Conservation (phyloP, 106 monocot species). For the Agapanthus africanus region DNA sequence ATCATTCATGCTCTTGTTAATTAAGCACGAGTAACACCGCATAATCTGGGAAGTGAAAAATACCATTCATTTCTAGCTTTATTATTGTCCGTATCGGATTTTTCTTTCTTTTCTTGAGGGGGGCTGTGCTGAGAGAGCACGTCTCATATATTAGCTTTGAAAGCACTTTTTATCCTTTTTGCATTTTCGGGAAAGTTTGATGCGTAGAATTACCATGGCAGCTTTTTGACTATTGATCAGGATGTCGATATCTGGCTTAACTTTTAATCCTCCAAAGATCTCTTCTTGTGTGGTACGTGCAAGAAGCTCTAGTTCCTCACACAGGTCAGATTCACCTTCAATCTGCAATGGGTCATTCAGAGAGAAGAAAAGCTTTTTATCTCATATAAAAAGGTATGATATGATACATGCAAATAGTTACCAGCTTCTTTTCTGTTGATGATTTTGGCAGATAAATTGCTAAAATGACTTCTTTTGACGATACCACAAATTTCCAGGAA, state of each 20-base stretch:
- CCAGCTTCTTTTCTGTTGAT: not conserved
- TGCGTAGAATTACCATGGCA: not conserved
- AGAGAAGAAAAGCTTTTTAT: constrained; percentile 6
- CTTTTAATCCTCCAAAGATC: constrained; percentile 13
- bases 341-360: constrained; percentile 1
- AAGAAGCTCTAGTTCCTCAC: constrained; percentile 5
- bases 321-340: constrained; percentile 5
- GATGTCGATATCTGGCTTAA: constrained; percentile 27
- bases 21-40: no score
- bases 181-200: no score
- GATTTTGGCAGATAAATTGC: not conserved
- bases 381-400: constrained; percentile 13
- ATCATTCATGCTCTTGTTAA: no score
- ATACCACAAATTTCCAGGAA: constrained; percentile 6
- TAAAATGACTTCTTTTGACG: not conserved
- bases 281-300: constrained; percentile 3
- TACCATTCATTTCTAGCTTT: no score
- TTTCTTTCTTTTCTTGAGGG: no score
- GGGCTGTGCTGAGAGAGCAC: no score
- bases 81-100: no score
- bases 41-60: no score
- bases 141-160: no score
- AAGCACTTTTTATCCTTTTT: no score
- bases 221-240: not conserved
- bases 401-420: not conserved